phyloP scores from a whole-genome alignment of 2,329 filamentous ascomycete species.

The Aspergillus pseudonomiae region DNA sequence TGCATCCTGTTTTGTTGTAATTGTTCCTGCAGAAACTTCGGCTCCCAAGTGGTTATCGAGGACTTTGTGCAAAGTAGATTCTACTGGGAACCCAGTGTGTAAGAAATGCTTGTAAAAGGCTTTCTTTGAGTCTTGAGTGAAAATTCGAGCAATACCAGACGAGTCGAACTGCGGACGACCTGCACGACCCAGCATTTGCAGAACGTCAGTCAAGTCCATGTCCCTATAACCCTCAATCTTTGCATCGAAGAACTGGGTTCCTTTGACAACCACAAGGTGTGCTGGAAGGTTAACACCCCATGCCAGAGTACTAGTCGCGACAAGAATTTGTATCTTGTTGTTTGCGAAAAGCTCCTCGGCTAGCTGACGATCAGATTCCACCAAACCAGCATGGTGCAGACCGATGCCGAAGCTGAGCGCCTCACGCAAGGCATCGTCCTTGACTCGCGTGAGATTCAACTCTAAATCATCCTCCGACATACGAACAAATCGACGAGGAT shows the following conservation, averaged over 20 bases:
- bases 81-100: conserved; percentile 96
- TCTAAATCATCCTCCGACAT: conserved; percentile 96
- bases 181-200: conserved; percentile 96
- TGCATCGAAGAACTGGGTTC: conserved; percentile 96
- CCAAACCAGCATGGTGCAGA: conserved; percentile 92
- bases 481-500: conserved; percentile 85
- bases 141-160: conserved; percentile 93
- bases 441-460: conserved; percentile 82
- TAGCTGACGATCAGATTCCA: conserved; percentile 89
- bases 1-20: conserved; percentile 92
- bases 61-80: conserved; percentile 93
- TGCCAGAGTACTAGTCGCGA: conserved; percentile 92
- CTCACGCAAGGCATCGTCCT: conserved; percentile 89
- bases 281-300: conserved; percentile 99
- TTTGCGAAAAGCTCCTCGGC: conserved; percentile 94
- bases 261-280: conserved; percentile 95
- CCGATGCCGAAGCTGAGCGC: conserved; percentile 98
- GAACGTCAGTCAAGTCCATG: conserved; percentile 96
- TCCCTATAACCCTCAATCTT: conserved; percentile 98
- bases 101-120: conserved; percentile 99
- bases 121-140: conserved; percentile 96
- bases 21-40: conserved; percentile 90
- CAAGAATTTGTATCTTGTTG: conserved; percentile 96
- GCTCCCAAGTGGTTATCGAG: conserved; percentile 95
- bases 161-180: conserved; percentile 95